Percentiles rank a stretch among this genome's conserved stretches.
These are phyloP conservation scores for Paspalum vaginatum DNA, from an alignment of 176 grass and related monocot species.

Conservation along the genomic window DNA sequence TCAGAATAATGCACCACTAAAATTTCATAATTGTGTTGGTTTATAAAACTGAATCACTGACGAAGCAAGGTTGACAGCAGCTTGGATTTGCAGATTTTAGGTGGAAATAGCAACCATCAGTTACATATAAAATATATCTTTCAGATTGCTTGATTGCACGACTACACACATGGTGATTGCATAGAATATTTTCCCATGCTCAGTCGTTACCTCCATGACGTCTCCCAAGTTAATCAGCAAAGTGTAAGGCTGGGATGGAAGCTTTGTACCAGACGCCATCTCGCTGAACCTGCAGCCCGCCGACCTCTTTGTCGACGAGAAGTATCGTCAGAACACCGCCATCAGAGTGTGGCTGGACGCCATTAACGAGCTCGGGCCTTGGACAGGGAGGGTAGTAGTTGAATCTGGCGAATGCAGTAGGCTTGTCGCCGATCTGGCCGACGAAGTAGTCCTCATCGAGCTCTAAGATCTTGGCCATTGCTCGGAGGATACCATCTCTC, in stretches of 20 bases:
- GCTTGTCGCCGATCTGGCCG: constrained; percentile 27
- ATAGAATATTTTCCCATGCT: too few species aligned
- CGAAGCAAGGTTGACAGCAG: neutral
- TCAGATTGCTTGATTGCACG: too few species aligned
- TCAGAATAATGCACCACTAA: neutral
- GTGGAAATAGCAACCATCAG: too few species aligned
- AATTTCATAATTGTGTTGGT: too few species aligned
- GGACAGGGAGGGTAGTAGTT: constrained; percentile 58
- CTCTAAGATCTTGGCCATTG: constrained; percentile 37
- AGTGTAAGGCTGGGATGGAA: neutral
- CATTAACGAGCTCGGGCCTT: constrained; percentile 55
- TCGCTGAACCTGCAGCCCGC: neutral
- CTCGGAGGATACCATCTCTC: constrained; percentile 7
- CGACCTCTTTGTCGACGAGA: neutral
- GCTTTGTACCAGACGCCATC: neutral
- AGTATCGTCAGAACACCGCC: constrained; percentile 43
- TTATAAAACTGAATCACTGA: too few species aligned
- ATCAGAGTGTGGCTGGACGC: constrained; percentile 58
- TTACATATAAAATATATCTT: too few species aligned
- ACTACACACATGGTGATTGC: too few species aligned
- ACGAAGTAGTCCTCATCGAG: constrained; percentile 34
- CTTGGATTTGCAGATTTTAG: neutral
- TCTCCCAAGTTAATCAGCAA: neutral
- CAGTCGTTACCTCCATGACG: neutral
- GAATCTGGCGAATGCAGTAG: constrained; percentile 36